Base-by-base conservation (phyloP, 2,329 filamentous ascomycete species). In the Apiospora phragmitis region DNA sequence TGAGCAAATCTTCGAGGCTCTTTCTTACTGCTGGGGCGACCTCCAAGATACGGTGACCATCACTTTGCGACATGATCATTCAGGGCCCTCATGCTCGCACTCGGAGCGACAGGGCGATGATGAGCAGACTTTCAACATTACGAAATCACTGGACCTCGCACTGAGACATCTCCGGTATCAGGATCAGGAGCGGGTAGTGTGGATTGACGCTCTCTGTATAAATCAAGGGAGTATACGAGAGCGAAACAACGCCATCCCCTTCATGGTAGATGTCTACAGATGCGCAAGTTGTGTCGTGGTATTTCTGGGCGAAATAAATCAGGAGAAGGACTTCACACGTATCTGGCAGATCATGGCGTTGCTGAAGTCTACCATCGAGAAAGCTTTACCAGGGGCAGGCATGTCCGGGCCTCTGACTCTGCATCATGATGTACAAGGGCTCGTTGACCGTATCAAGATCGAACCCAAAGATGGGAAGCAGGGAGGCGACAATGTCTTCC, bases 201-300 rank as follows among this genome's bases (percentile, higher is more conserved):
- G 68, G 68, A 69, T 69, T n/a, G 68, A 69, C 29, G 68, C 68
- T 29, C 55, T 69, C 16, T 69, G 68, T 24, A 69, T 69, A 26
- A 69, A 69, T 38, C 68, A 69, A n/a, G 68, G 68, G 21, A 69
- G 68, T 35, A 69, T 69, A 26, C 51, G 59, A 45, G 68, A 69
- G n/a, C 41, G 68, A 1, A 69, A 69, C 55, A 66, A 69, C 26
- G 68, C 68, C 49, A 69, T 69, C n/a, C 59, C 68, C 1, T 69
- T 69, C 55, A 69, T 69, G 51, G 68, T 66, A 18, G 68, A 69
- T 24, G 55, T 69, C 1, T 69, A 69, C 26, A 69, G 51, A n/a
- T 47, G 18, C 29, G 51, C 68, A 32, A 45, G 45, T 24, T 38
- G 26, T 5, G 68, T 69, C 16, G 38, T 69, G 18, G n/a, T 69